These are phyloP conservation scores for Coriaria nepalensis DNA, from an alignment of 306 rosid species.

Conservation along the genomic window DNA sequence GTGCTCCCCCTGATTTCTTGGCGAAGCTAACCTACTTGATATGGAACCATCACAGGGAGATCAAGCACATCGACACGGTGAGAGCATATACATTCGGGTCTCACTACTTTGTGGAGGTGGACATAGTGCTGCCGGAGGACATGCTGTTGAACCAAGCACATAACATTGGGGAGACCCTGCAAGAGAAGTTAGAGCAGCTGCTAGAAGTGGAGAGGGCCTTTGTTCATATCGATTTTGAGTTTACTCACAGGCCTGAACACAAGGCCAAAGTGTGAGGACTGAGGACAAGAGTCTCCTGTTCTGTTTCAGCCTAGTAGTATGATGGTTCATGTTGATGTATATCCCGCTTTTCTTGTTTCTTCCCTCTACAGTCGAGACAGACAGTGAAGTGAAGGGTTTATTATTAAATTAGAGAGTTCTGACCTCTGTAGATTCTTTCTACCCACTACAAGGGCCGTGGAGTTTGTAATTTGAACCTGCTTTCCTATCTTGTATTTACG, in stretches of 20 bases:
- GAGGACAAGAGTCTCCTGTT: slow-evolving; percentile 3
- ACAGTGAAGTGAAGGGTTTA: no score
- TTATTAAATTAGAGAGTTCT: no score
- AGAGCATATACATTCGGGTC: slow-evolving; percentile 77
- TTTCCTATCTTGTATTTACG: no score
- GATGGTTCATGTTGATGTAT: no score
- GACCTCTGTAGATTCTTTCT: no score
- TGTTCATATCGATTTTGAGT: slow-evolving; percentile 73
- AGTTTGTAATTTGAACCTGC: no score
- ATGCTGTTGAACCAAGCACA: slow-evolving; percentile 56
- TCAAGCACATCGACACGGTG: slow-evolving; percentile 69
- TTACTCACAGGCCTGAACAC: slow-evolving; percentile 68
- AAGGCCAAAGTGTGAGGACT: slow-evolving; percentile 33
- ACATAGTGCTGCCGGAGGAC: slow-evolving; percentile 58
- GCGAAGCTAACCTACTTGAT: slow-evolving; percentile 56
- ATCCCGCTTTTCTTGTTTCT: no score
- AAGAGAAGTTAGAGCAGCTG: slow-evolving; percentile 60
- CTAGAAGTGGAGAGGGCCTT: slow-evolving; percentile 81
- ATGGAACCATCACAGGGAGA: slow-evolving; percentile 73
- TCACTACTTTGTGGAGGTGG: slow-evolving; percentile 70
- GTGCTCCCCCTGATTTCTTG: slow-evolving; percentile 69
- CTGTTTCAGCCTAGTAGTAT: no score
- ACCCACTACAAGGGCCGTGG: no score
- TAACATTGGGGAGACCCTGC: slow-evolving; percentile 69
- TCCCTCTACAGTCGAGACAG: no score